These are phyloP conservation scores for Candida nitratophila DNA, from an alignment of 805 yeast species.

Conservation along the genomic window DNA sequence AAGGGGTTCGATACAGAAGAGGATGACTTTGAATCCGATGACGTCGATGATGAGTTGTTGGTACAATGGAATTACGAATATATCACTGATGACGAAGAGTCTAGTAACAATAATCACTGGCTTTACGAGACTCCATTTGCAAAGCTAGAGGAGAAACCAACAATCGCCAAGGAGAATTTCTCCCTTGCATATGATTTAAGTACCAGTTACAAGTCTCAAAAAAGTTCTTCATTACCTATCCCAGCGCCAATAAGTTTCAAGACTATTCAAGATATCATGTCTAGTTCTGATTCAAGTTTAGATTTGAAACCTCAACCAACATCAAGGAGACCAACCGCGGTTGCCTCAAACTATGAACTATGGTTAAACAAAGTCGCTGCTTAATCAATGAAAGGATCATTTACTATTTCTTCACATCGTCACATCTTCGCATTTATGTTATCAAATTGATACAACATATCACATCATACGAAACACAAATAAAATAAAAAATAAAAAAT, in stretches of 20 bases:
- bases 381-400: not conserved
- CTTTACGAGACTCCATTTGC: not conserved
- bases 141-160: not conserved
- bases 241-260: not conserved
- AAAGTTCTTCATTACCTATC: not conserved
- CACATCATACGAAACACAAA: too few relatives aligned
- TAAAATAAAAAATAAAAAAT: too few relatives aligned
- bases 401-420: too few relatives aligned
- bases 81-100: not conserved
- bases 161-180: too few relatives aligned
- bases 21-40: slow-evolving; percentile 3
- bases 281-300: not conserved
- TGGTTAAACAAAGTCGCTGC: not conserved
- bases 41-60: not conserved
- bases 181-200: not conserved
- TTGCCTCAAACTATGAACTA: not conserved
- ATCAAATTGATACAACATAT: too few relatives aligned
- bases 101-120: not conserved
- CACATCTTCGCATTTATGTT: not conserved
- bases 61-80: slow-evolving; percentile 2
- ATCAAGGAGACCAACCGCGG: not conserved
- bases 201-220: not conserved
- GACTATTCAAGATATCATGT: not conserved
- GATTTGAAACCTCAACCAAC: not conserved
- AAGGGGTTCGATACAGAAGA: slow-evolving; percentile 6